Evolutionary conservation across 2,329 filamentous ascomycete genomes (phyloP).

Genomic region (Ophiosphaerella narmari): DNA sequence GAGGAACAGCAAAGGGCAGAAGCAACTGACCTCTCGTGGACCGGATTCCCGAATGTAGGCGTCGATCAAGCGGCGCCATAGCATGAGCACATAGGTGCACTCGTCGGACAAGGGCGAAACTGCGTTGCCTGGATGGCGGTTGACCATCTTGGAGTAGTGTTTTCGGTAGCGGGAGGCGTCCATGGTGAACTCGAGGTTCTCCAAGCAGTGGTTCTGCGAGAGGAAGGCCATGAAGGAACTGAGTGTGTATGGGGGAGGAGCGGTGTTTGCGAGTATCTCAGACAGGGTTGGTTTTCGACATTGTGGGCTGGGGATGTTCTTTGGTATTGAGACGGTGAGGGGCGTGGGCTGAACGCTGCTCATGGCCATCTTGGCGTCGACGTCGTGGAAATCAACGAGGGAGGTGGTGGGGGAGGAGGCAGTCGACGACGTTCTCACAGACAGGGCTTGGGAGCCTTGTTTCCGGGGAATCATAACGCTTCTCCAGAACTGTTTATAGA

Average conservation of each 20-base stretch:
- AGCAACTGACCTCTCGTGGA: slow-evolving; percentile 39
- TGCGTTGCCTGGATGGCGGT: slow-evolving; percentile 53
- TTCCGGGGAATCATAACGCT: slow-evolving; percentile 46
- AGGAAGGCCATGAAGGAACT: slow-evolving; percentile 95
- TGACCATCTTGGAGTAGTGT: slow-evolving; percentile 64
- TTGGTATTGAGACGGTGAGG: slow-evolving; percentile 57
- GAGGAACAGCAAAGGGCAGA: background rate
- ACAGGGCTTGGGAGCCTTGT: slow-evolving; percentile 29
- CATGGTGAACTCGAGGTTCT: slow-evolving; percentile 95
- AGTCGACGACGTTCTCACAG: slow-evolving; percentile 41
- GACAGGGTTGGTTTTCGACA: slow-evolving; percentile 73
- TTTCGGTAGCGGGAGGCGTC: slow-evolving; percentile 85
- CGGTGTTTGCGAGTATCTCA: slow-evolving; percentile 85
- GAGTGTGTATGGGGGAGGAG: slow-evolving; percentile 86
- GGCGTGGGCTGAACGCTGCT: slow-evolving; percentile 52
- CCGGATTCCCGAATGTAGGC: slow-evolving; percentile 71
- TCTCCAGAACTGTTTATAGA: slow-evolving; percentile 46
- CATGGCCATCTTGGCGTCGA: slow-evolving; percentile 56
- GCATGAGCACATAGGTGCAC: slow-evolving; percentile 71
- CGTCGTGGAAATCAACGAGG: slow-evolving; percentile 45
- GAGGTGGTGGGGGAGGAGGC: slow-evolving; percentile 41
- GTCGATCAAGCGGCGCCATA: slow-evolving; percentile 87
- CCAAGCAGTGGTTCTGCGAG: slow-evolving; percentile 94
- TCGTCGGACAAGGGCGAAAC: slow-evolving; percentile 60
- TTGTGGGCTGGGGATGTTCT: slow-evolving; percentile 52